A percentile compares a stretch with the other conserved stretches of the same genome.
Evolutionary conservation across 345 rosid genomes (phyloP).

Genomic region (Zanthoxylum bungeanum): DNA sequence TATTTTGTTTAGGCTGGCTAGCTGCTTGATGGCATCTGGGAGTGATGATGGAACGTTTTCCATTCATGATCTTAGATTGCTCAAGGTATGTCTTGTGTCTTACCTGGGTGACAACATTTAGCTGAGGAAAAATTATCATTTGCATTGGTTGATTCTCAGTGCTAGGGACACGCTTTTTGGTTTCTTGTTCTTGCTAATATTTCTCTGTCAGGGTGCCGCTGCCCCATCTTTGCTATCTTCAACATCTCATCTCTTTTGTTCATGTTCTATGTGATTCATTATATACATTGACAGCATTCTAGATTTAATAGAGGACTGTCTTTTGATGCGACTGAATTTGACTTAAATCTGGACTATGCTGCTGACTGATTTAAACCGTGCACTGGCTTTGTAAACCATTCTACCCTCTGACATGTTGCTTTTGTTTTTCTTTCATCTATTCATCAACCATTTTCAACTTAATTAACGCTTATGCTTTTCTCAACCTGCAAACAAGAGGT

Average conservation of each 20-base stretch:
- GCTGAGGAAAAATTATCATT: background rate
- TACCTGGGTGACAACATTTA: background rate
- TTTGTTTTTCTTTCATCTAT: background rate
- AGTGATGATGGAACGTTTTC: slow-evolving; percentile 95
- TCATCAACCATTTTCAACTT: background rate
- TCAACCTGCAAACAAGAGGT: background rate
- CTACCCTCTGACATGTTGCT: background rate
- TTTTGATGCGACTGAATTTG: background rate
- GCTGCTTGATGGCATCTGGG: slow-evolving; percentile 94
- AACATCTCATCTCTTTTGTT: background rate
- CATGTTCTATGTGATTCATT: background rate
- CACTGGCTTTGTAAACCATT: background rate
- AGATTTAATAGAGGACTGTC: background rate
- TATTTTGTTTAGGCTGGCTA: slow-evolving; percentile 62
- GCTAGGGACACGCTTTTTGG: background rate
- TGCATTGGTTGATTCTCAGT: background rate
- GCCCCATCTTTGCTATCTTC: background rate
- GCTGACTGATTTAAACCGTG: background rate
- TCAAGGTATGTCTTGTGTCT: slow-evolving; percentile 39
- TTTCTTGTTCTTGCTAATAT: background rate
- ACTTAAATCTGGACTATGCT: background rate
- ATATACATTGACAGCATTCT: background rate
- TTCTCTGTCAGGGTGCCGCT: background rate
- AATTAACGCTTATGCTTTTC: background rate
- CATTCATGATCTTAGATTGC: slow-evolving; percentile 80